phyloP scores from a whole-genome alignment of 2,329 filamentous ascomycete species.

The Cercospora canescens region DNA sequence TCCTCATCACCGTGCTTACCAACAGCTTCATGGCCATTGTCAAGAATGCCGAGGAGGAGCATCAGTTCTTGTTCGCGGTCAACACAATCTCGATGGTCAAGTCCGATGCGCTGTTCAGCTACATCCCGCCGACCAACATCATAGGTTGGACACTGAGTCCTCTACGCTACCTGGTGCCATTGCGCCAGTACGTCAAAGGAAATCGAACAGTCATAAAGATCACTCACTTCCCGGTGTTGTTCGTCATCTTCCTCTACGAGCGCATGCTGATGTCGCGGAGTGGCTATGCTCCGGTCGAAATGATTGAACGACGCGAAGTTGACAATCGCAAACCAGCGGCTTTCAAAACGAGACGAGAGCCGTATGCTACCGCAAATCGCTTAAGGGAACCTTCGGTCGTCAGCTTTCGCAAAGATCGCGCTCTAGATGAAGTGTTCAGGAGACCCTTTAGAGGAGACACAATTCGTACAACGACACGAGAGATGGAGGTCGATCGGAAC shows the following conservation, averaged over 20 bases:
- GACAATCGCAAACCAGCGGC: constrained; percentile 33
- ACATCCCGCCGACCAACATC: constrained; percentile 87
- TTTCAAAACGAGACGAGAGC: constrained; percentile 42
- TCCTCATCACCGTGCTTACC: constrained; percentile 91
- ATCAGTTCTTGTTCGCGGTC: constrained; percentile 89
- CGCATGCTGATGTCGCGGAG: constrained; percentile 72
- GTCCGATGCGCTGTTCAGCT: constrained; percentile 94
- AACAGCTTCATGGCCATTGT: constrained; percentile 96
- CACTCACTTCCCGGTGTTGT: constrained; percentile 85
- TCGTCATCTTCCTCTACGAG: constrained; percentile 86
- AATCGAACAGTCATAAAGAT: constrained; percentile 91
- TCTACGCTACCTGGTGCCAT: constrained; percentile 74
- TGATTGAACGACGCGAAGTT: constrained; percentile 67
- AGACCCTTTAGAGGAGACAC: constrained; percentile 62
- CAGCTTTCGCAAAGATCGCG: constrained; percentile 85
- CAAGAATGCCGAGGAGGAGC: constrained; percentile 89
- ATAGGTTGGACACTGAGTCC: constrained; percentile 88
- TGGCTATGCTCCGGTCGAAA: constrained; percentile 79
- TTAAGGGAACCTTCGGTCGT: constrained; percentile 79
- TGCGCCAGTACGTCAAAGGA: constrained; percentile 77
- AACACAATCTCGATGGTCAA: constrained; percentile 99
- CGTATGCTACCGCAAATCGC: constrained; percentile 67
- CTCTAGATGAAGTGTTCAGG: constrained; percentile 88
- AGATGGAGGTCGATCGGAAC: constrained; percentile 55
- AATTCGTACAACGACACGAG: constrained; percentile 53